Evolutionary conservation across 306 rosid genomes (phyloP).

Genomic region (Biancaea sappan): DNA sequence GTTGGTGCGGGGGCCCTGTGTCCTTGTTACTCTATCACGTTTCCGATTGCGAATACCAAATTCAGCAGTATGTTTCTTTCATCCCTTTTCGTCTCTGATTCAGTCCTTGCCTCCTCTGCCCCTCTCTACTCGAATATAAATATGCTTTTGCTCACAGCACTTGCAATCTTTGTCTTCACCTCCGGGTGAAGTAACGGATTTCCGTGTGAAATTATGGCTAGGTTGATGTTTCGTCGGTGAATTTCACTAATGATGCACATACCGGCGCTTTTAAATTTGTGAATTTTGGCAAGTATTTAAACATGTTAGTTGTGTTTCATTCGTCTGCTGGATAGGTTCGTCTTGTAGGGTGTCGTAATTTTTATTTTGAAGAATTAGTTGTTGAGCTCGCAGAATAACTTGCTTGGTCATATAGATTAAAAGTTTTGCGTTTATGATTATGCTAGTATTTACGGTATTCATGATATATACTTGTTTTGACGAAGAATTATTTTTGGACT

Average conservation of each 20-base stretch:
- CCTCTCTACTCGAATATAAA: not conserved
- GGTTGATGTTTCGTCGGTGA: not conserved
- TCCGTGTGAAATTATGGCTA: not conserved
- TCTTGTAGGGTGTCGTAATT: not conserved
- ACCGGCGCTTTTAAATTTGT: not conserved
- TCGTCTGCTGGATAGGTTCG: not conserved
- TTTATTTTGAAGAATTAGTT: not conserved
- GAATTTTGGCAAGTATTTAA: not conserved
- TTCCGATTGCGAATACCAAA: not conserved
- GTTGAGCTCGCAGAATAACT: not conserved
- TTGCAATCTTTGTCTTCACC: not conserved
- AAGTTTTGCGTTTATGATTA: not conserved
- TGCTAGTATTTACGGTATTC: not conserved
- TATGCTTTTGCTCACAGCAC: not conserved
- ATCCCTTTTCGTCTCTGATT: not conserved
- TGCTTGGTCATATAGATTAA: not conserved
- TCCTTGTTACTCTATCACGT: not conserved
- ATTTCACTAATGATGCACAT: not conserved
- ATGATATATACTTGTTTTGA: not conserved
- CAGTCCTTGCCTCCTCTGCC: not conserved
- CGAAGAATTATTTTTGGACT: slow-evolving; percentile 15
- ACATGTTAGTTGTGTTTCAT: not conserved
- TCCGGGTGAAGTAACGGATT: not conserved
- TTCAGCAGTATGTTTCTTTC: not conserved
- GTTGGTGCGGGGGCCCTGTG: not conserved